phyloP scores from a whole-genome alignment of 495 filamentous ascomycete species.

The Daldinia vernicosa region DNA sequence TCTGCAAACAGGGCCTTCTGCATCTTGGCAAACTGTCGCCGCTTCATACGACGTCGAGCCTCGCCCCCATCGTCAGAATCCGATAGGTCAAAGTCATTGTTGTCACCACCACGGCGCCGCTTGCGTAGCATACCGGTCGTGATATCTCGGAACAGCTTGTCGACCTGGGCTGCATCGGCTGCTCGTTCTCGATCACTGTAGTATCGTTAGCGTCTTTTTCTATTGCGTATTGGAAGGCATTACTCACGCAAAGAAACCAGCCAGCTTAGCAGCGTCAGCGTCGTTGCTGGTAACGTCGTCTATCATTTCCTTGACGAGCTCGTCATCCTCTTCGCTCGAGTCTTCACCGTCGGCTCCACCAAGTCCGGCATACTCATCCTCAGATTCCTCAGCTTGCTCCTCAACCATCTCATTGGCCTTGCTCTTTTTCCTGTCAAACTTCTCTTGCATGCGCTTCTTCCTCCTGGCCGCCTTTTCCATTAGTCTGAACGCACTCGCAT shows the following conservation, averaged over 20 bases:
- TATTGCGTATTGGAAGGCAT: not conserved
- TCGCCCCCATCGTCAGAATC: conserved; percentile 87
- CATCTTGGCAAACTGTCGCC: conserved; percentile 90
- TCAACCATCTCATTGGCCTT: conserved; percentile 88
- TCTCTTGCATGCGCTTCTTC: conserved; percentile 59
- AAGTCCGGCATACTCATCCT: conserved; percentile 96
- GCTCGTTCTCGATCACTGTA: conserved; percentile 70
- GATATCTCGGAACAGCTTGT: conserved; percentile 91
- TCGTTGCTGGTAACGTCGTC: conserved; percentile 77
- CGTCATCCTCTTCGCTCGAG: conserved; percentile 72
- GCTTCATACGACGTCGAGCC: conserved; percentile 80
- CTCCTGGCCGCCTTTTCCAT: conserved; percentile 74
- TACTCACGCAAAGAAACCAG: conserved; percentile 88
- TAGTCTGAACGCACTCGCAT: conserved; percentile 68
- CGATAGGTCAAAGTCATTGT: conserved; percentile 79
- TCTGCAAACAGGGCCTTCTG: conserved; percentile 88
- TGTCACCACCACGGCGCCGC: conserved; percentile 65
- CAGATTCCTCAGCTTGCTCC: conserved; percentile 95
- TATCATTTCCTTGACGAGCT: conserved; percentile 82
- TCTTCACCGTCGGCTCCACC: conserved; percentile 92
- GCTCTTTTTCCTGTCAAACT: conserved; percentile 86
- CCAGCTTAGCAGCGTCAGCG: conserved; percentile 79
- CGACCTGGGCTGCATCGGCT: conserved; percentile 82
- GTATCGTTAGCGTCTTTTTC: conserved; percentile 39
- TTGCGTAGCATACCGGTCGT: conserved; percentile 85